Conservation (phyloP, 768 basidiomycete genomes). For the Hortiboletus flavorubellus region DNA sequence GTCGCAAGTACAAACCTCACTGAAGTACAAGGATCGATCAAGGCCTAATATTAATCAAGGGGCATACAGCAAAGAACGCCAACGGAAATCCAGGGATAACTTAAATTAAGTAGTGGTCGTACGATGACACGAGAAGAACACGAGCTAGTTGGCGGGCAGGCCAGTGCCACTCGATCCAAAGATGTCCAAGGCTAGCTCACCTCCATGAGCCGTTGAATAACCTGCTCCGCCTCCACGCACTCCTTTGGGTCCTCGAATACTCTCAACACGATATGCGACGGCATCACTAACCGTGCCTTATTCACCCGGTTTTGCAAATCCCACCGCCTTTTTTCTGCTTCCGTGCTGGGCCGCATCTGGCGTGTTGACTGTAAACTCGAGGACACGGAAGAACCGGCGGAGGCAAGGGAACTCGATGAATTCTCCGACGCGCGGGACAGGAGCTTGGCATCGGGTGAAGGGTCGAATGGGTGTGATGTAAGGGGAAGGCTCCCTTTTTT, state of each 20-base stretch:
- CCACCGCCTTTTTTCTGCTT: constrained; percentile 51
- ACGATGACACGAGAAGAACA: constrained; percentile 1
- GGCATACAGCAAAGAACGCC: not conserved
- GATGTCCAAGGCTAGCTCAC: not conserved
- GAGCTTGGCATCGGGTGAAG: constrained; percentile 8
- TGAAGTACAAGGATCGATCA: not conserved
- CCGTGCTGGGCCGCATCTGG: constrained; percentile 33
- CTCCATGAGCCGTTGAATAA: constrained; percentile 29
- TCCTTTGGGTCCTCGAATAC: constrained; percentile 68
- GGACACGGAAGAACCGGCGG: constrained; percentile 20
- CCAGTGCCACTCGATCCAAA: not conserved
- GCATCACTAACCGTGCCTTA: constrained; percentile 57
- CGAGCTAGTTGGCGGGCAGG: too few relatives aligned
- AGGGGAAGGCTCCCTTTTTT: constrained; percentile 14
- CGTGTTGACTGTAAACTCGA: constrained; percentile 14
- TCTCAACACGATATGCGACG: constrained; percentile 53
- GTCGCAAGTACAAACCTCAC: not conserved
- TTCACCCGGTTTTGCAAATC: constrained; percentile 65
- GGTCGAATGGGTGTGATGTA: constrained; percentile 8
- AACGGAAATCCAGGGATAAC: not conserved
- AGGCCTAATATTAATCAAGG: not conserved
- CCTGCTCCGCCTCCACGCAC: constrained; percentile 57
- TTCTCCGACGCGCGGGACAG: constrained; percentile 22
- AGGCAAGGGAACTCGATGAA: constrained; percentile 23
- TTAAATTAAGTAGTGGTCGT: not conserved